Conservation (phyloP, 768 basidiomycete species). For the Agaricus subrufescens region DNA sequence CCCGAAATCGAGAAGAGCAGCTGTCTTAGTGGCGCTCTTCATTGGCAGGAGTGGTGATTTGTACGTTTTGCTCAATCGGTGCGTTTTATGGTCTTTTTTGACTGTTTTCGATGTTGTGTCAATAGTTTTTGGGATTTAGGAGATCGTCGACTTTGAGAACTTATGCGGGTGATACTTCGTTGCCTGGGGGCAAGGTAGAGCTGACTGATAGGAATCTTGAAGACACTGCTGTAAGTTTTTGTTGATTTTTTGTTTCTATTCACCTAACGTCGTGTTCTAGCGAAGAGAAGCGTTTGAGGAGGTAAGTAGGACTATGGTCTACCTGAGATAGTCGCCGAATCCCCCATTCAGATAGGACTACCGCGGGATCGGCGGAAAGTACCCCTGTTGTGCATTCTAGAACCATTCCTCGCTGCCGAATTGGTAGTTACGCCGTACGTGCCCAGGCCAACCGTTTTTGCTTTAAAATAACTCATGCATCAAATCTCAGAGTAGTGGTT, state of each 20-base stretch:
- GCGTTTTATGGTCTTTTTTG: conserved; percentile 23
- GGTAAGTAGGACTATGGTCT: conserved; percentile 32
- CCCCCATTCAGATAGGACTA: conserved; percentile 65
- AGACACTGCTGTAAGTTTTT: conserved; percentile 67
- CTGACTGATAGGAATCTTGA: conserved; percentile 62
- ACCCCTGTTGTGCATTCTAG: conserved; percentile 71
- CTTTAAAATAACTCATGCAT: neutral
- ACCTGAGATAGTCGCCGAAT: neutral
- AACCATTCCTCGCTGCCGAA: conserved; percentile 71
- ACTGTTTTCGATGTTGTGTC: no score
- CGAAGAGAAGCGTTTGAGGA: conserved; percentile 89
- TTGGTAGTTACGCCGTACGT: conserved; percentile 83
- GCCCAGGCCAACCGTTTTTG: neutral
- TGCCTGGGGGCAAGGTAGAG: conserved; percentile 85
- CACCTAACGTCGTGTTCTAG: conserved; percentile 28
- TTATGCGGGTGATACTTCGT: conserved; percentile 84
- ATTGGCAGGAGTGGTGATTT: conserved; percentile 80
- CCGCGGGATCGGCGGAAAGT: conserved; percentile 65
- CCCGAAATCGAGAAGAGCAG: conserved; percentile 61
- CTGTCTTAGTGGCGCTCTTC: conserved; percentile 81
- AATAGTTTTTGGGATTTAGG: conserved; percentile 30
- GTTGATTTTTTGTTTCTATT: neutral
- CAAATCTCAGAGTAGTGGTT: conserved; percentile 64
- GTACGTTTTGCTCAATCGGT: conserved; percentile 83
- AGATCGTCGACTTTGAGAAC: conserved; percentile 67